Conservation (phyloP, 352 stramenopile species). For the Pythium coloratum region DNA sequence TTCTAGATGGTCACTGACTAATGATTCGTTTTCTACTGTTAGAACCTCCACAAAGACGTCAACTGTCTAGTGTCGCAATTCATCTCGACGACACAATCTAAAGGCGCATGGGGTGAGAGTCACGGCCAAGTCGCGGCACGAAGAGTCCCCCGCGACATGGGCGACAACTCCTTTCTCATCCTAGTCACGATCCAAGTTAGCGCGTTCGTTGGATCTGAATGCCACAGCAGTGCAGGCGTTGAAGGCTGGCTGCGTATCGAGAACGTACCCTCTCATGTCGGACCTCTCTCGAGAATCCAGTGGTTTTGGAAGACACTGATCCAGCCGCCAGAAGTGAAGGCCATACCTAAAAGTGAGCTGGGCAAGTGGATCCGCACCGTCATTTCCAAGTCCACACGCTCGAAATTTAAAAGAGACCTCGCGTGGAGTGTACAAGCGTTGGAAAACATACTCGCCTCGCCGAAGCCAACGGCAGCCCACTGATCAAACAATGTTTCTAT, state of each 20-base stretch:
- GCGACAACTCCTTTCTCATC: neutral
- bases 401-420: neutral
- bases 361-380: neutral
- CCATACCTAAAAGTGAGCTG: neutral
- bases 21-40: neutral
- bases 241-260: neutral
- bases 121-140: neutral
- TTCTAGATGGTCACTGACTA: too few species aligned
- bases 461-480: too few species aligned
- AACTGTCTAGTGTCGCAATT: neutral
- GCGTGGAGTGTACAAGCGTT: neutral
- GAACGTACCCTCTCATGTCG: neutral
- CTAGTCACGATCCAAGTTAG: neutral
- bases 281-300: neutral
- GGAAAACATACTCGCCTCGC: slow-evolving; percentile 1
- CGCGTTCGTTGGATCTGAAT: neutral
- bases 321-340: neutral
- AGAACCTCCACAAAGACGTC: neutral
- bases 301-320: neutral
- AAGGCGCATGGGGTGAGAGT: neutral
- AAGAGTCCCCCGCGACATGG: neutral
- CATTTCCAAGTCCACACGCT: neutral
- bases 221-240: neutral
- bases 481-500: too few species aligned
- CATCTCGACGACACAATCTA: neutral